Base-by-base conservation (phyloP, 2,329 filamentous ascomycete species). In the Immersiporthe knoxdaviesiana region DNA sequence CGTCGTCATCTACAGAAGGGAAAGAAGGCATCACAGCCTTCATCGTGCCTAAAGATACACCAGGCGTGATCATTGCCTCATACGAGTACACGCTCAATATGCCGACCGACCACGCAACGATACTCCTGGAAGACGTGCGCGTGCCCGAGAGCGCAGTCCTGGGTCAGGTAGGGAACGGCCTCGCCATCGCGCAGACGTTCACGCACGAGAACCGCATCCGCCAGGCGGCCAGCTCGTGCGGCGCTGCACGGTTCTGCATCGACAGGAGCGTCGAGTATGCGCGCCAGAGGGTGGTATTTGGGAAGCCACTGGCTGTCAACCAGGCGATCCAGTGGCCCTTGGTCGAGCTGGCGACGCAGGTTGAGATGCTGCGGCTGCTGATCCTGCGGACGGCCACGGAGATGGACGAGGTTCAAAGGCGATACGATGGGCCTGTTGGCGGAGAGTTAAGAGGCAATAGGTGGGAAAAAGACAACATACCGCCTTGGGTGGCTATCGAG, bases 41-140 rank as follows among this genome's bases (percentile, higher is more conserved):
- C 73, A 80, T 90, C 37, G 84, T 89, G 0, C 87, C 87, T 1
- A 77, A 79, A 41, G 78, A 84, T 1, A 83, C 86, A 0, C 80
- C 81, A 0, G 88, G 88, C 0, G 73, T 90, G 21, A 80, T 81
- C 30, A 82, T 88, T 10, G 81, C 84, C 60, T 87, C 84, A 50
- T 90, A 88, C 72, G 84, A 90, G 76, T 90, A 87, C 86, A 90
- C 87, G 1, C 82, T 90, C 65, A 90, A 90, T 73, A 90, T 90
- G 87, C 87, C 87, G 0, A 90, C 88, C 7, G 88, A 90, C 75
- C 88, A 90, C 74, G 88, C 88, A 2, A 90, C 87, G 1, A 80
- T 90, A 52, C 81, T 82, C 2, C 78, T 90, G 59, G 82, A 82
- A n/a, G 77, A 85, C 68, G 87, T 88, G n/a, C 85, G 81, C 74